Evolutionary conservation across 768 basidiomycete genomes (phyloP), one percentile per base, ranked within the genome.

Genomic region (Boletus huronensis): DNA sequence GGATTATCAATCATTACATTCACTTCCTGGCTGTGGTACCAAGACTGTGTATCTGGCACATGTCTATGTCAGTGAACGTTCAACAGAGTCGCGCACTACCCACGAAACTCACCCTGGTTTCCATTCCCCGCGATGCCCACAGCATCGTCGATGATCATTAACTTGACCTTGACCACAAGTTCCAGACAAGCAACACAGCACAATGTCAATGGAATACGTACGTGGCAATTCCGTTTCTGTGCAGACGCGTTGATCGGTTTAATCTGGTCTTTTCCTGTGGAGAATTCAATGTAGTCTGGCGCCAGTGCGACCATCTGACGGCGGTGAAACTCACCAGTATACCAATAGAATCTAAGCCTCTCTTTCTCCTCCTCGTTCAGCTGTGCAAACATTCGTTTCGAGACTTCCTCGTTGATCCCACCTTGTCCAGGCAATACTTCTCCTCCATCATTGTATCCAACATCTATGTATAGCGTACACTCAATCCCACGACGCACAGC

Each of bases 1-100:
- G 74, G 68, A 23, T 75, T 78, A 65, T 85, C 83, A 42, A 85
- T 72, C 75, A 86, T 79, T 53, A 85, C 70, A 64, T 89, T 88
- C 59, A 82, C 75, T 61, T 89, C 87, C 55, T 85, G 82, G 40
- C 81, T 82, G 67, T 89, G 87, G 72, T 77, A 87, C 85, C 85
- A 88, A 5, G 78, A 80, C 61, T 88, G 86, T 7, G 82, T 79
- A 55, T 84, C 83, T 77, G 61, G 14, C 8, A 31, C 36, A 19
- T 10, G 26, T 38, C 10, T 8, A 19, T 36, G 35, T 39, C 29
- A 68, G 42, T 56, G 48, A 25, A 23, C 42, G 43, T 21, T 23
- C 21, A 21, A 39, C 14, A 47, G n/a, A 34, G 48, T 17, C 26
- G 7, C 17, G 21, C 38, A 10, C 14, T 28, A 5, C 14, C 17